These are phyloP conservation scores for Solanum pennellii DNA, from an alignment of 257 asterid species.

Conservation along the genomic window DNA sequence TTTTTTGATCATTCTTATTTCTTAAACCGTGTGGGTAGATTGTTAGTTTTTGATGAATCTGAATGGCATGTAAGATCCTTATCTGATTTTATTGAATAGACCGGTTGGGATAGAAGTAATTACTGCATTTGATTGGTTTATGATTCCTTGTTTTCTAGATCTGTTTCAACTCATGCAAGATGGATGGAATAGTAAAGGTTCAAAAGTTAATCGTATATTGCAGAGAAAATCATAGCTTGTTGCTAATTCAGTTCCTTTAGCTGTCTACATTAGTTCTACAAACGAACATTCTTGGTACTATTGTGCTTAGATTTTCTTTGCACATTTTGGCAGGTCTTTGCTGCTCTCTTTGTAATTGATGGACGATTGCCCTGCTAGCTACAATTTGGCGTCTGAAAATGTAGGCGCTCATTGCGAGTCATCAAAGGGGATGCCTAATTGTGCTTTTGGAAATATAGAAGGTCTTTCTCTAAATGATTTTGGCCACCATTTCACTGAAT, in stretches of 20 bases:
- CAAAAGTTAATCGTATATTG: not conserved
- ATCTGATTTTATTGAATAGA: not conserved
- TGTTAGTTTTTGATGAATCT: not conserved
- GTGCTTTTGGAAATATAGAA: not conserved
- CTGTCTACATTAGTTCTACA: not conserved
- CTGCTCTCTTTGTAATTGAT: constrained; percentile 10
- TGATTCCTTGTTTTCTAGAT: not conserved
- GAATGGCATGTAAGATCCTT: not conserved
- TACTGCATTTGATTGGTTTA: not conserved
- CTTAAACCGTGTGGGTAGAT: not conserved
- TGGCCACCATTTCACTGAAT: constrained; percentile 15
- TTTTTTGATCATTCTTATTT: not conserved
- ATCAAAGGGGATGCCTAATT: constrained; percentile 2
- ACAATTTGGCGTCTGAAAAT: constrained; percentile 7
- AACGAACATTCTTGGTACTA: not conserved
- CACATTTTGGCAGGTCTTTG: constrained; percentile 4
- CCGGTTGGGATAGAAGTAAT: not conserved
- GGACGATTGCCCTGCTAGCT: constrained; percentile 16
- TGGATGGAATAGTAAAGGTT: not conserved
- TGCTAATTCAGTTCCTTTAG: not conserved
- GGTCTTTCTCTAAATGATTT: constrained; percentile 16
- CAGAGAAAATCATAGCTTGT: not conserved
- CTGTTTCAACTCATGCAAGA: not conserved
- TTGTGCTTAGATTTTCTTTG: not conserved
- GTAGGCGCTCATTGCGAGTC: constrained; percentile 7